phyloP scores from a whole-genome alignment of 257 asterid genomes.

The Jacaranda mimosifolia region DNA sequence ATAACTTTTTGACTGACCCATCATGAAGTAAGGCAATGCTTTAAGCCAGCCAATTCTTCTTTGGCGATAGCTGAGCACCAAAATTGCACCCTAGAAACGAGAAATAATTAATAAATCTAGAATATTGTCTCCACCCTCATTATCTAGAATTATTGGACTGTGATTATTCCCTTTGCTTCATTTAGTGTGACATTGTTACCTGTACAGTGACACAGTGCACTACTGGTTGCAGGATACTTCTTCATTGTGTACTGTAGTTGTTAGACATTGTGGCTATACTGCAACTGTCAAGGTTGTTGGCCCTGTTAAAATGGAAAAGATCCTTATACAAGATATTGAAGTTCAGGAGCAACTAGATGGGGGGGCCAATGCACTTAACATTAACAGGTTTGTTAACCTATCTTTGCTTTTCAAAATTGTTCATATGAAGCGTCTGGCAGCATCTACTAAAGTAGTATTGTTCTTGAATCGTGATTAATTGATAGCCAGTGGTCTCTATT shows the following conservation, averaged over 20 bases:
- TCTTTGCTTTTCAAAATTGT: conserved; percentile 34
- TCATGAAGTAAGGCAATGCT: conserved; percentile 1
- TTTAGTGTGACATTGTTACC: conserved; percentile 18
- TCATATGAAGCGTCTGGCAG: conserved; percentile 2
- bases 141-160: too few relatives aligned
- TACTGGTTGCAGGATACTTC: conserved; percentile 76
- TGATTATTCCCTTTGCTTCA: background rate
- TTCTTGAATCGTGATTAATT: conserved; percentile 28
- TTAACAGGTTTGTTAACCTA: conserved; percentile 74
- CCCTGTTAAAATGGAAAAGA: conserved; percentile 58
- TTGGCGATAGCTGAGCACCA: background rate
- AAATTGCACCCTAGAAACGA: background rate
- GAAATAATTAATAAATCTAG: background rate
- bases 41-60: conserved; percentile 3
- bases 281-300: conserved; percentile 87
- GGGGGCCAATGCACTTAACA: conserved; percentile 92
- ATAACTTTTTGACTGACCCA: conserved; percentile 8
- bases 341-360: conserved; percentile 89
- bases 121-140: too few relatives aligned
- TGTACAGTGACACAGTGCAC: conserved; percentile 40
- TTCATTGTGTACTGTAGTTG: conserved; percentile 75
- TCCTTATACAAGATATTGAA: conserved; percentile 59
- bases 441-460: background rate
- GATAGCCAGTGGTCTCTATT: conserved; percentile 1
- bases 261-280: conserved; percentile 84